Conservation (phyloP, 495 filamentous ascomycete species). For the Penicillium argentinense region DNA sequence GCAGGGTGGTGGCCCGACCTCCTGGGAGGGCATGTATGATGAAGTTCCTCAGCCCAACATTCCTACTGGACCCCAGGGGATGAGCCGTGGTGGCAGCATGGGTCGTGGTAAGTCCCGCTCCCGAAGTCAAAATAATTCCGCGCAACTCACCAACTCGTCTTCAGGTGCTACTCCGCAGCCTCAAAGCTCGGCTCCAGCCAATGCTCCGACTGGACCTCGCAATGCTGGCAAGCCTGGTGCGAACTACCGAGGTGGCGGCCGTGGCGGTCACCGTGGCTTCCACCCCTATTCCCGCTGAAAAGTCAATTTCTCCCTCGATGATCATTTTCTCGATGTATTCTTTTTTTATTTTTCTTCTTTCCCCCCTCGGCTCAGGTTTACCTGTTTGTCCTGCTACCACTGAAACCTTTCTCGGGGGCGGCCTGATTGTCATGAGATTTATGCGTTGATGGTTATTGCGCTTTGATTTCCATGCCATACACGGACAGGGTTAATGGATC, state of each 20-base stretch:
- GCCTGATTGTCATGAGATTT: too few species aligned
- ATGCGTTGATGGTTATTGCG: too few species aligned
- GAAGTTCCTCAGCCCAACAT: constrained; percentile 88
- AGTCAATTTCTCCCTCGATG: not conserved
- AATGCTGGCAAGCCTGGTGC: constrained; percentile 92
- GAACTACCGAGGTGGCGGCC: constrained; percentile 92
- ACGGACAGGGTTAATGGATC: constrained; percentile 1
- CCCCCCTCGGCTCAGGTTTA: too few species aligned
- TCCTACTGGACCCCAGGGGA: constrained; percentile 51
- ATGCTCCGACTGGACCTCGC: constrained; percentile 94
- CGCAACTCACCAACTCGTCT: not conserved
- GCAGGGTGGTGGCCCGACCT: constrained; percentile 65
- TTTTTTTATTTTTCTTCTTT: constrained; percentile 1
- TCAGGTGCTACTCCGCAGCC: constrained; percentile 46
- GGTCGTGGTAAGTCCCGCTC: constrained; percentile 53
- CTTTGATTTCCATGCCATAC: not conserved
- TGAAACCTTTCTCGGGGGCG: too few species aligned
- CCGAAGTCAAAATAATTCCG: too few species aligned
- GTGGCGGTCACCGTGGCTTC: constrained; percentile 71
- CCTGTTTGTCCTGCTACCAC: too few species aligned
- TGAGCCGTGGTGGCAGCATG: constrained; percentile 49
- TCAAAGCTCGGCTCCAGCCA: constrained; percentile 79
- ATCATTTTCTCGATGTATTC: not conserved
- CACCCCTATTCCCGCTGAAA: constrained; percentile 71
- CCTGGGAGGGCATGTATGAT: constrained; percentile 99